A percentile compares a stretch with the other conserved stretches of the same genome.
phyloP scores from a whole-genome alignment of 1,139 yeast genomes.

The Debaryomyces nepalensis region DNA sequence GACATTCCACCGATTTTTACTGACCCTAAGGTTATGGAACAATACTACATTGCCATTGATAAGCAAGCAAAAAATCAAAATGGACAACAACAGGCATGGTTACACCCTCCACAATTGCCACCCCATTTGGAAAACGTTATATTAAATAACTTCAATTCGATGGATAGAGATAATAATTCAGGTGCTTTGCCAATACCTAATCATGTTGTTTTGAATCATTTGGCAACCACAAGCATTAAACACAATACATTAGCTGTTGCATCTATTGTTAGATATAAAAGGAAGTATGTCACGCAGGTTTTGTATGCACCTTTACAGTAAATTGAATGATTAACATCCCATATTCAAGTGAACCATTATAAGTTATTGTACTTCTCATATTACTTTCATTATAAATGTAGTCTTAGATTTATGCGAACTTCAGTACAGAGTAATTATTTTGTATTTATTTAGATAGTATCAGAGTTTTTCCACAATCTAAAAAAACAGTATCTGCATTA shows the following conservation, averaged over 20 bases:
- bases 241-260: slow-evolving; percentile 56
- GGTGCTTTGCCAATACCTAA: slow-evolving; percentile 56
- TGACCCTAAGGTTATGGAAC: slow-evolving; percentile 66
- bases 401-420: no score
- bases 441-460: no score
- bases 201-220: slow-evolving; percentile 67
- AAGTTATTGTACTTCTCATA: no score
- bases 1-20: slow-evolving; percentile 91
- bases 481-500: no score
- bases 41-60: slow-evolving; percentile 73
- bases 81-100: slow-evolving; percentile 73
- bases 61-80: slow-evolving; percentile 66
- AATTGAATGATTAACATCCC: slow-evolving; percentile 4
- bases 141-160: slow-evolving; percentile 51
- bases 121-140: slow-evolving; percentile 55
- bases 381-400: no score
- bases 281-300: slow-evolving; percentile 54
- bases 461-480: no score
- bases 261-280: slow-evolving; percentile 50
- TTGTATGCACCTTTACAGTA: slow-evolving; percentile 51
- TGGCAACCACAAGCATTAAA: slow-evolving; percentile 54
- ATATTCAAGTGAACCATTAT: no score
- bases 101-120: slow-evolving; percentile 56
- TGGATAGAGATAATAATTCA: slow-evolving; percentile 50
- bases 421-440: no score